Evolutionary conservation across 768 basidiomycete species (phyloP).

Genomic region (Calocera cornea): DNA sequence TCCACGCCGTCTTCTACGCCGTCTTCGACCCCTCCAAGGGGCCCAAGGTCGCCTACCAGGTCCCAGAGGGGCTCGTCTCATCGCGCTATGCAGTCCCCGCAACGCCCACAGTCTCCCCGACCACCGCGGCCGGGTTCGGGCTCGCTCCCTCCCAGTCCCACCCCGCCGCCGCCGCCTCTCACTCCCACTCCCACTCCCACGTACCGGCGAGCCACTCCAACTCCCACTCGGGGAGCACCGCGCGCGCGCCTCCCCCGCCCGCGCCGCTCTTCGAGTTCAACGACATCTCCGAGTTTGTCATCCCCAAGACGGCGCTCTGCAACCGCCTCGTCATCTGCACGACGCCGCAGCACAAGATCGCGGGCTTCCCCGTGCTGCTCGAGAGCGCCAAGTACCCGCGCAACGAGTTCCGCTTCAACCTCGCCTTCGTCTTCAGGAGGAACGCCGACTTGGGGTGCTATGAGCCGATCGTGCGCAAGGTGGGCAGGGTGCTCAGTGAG

Average conservation of each 20-base stretch:
- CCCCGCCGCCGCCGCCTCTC: slow-evolving; percentile 16
- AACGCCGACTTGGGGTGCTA: slow-evolving; percentile 87
- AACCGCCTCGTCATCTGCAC: slow-evolving; percentile 80
- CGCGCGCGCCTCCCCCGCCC: no score
- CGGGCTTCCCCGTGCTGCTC: slow-evolving; percentile 81
- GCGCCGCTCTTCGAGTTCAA: slow-evolving; percentile 69
- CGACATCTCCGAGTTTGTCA: slow-evolving; percentile 86
- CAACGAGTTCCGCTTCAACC: slow-evolving; percentile 83
- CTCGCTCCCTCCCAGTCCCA: slow-evolving; percentile 15
- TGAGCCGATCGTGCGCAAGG: slow-evolving; percentile 90
- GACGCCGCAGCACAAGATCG: slow-evolving; percentile 66
- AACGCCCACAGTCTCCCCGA: slow-evolving; percentile 17
- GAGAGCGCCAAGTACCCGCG: slow-evolving; percentile 50
- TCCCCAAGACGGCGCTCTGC: slow-evolving; percentile 73
- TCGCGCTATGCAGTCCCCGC: slow-evolving; percentile 9
- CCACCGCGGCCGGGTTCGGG: slow-evolving; percentile 22
- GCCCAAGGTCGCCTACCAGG: slow-evolving; percentile 82
- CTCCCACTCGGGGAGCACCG: no score
- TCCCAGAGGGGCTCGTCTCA: slow-evolving; percentile 80
- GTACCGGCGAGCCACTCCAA: neutral
- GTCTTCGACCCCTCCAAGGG: slow-evolving; percentile 78
- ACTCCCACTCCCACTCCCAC: neutral
- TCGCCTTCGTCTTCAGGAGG: slow-evolving; percentile 92
- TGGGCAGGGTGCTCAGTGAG: slow-evolving; percentile 70
- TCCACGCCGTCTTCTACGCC: slow-evolving; percentile 75